Evolutionary conservation across 441 rosid genomes (phyloP), one percentile per base, ranked within the genome.

Genomic region (Bruguiera hainesii): DNA sequence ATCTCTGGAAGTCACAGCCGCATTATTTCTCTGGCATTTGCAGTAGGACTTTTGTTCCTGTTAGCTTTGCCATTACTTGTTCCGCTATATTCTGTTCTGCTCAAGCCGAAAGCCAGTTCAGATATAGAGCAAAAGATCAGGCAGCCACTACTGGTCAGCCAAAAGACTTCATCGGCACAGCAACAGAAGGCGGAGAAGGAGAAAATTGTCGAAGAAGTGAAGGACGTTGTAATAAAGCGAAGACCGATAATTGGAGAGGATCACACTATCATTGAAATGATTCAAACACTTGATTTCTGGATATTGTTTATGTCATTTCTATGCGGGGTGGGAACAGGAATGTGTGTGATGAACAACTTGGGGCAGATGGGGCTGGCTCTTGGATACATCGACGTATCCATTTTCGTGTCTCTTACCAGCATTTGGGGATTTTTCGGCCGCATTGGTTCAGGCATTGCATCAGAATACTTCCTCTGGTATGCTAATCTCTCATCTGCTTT

Each of bases 371-470:
- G 92, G 1, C 71, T 77, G 56, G 87, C 94, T 5, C 89, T 86
- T 62, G 96, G 92, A 15, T 86, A 83, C 74, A 64, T 69, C 21
- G 81, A 91, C 33, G 94, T 86, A n/a, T 89, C 96, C 2, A 80
- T 89, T 3, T 89, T 91, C 65, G 85, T 89, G 57, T 89, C 92
- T 0, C 73, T 91, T 52, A 84, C 81, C 0, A 91, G 96, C 62
- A 85, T 91, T 56, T 89, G 87, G 85, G 97, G 97, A 1, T 89
- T 89, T 73, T 91, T 91, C 21, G 93, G 96, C 3, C 76, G 96
- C 2, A 89, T 91, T 56, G 37, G 78, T 42, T 89, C 96, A 7
- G 96, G 97, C 5, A 66, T 86, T 1, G 84, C 76, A 6, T 91
- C 94, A 6, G 96, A 89, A 67, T 59, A 84, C 64, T 80, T 80